These are phyloP conservation scores for Obba rivulosa DNA, from an alignment of 768 basidiomycete genomes.

Conservation along the genomic window DNA sequence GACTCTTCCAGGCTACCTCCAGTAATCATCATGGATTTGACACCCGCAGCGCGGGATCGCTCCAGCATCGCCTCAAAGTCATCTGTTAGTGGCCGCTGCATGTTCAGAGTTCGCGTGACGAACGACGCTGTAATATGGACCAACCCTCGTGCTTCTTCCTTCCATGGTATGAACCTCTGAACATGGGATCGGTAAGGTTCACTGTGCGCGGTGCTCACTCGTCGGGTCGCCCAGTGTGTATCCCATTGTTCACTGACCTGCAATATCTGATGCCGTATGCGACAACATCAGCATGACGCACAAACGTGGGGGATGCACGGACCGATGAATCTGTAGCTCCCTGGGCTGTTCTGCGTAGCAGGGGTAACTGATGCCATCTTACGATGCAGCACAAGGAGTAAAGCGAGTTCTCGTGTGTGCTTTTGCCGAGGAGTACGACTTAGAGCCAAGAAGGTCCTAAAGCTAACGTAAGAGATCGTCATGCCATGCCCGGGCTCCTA, in stretches of 20 bases:
- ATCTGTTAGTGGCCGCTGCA: slow-evolving; percentile 51
- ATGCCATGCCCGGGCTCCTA: too few relatives aligned
- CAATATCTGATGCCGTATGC: neutral
- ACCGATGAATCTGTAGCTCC: slow-evolving; percentile 32
- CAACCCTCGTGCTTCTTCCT: slow-evolving; percentile 46
- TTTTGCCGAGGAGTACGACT: too few relatives aligned
- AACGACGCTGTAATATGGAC: slow-evolving; percentile 12
- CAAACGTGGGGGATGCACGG: neutral
- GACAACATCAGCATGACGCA: neutral
- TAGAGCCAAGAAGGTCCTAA: too few relatives aligned
- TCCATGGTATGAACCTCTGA: slow-evolving; percentile 46
- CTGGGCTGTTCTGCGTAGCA: too few relatives aligned
- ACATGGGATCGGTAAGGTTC: slow-evolving; percentile 54
- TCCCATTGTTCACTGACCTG: neutral
- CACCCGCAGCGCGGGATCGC: slow-evolving; percentile 53
- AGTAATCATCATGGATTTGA: slow-evolving; percentile 71
- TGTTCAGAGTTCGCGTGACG: slow-evolving; percentile 22
- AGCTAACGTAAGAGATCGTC: too few relatives aligned
- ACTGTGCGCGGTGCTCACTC: slow-evolving; percentile 23
- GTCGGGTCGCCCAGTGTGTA: neutral
- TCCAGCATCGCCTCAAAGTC: slow-evolving; percentile 56
- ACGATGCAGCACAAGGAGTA: too few relatives aligned
- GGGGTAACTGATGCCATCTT: too few relatives aligned
- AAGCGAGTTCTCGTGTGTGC: too few relatives aligned
- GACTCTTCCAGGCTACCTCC: slow-evolving; percentile 69